Evolutionary conservation across 1,139 yeast species (phyloP).

Genomic region (Geotrichum siamense): DNA sequence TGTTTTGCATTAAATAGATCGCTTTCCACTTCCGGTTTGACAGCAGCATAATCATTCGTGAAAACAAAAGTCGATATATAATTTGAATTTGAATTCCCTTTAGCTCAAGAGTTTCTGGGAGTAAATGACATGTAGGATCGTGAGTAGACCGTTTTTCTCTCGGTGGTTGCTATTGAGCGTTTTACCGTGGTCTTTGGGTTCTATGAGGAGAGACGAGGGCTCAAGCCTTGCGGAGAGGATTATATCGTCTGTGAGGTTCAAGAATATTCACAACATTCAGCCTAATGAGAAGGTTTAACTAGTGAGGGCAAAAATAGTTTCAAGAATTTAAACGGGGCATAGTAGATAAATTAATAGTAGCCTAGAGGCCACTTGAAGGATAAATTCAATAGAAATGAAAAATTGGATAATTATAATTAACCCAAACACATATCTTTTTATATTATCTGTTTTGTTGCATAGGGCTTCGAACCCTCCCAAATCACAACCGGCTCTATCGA

Average conservation of each 20-base stretch:
- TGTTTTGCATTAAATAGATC: constrained; percentile 51
- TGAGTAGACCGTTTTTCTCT: constrained; percentile 45
- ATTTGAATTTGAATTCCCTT: constrained; percentile 48
- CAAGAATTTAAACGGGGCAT: too few species aligned
- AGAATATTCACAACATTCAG: constrained; percentile 5
- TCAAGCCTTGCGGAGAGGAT: constrained; percentile 58
- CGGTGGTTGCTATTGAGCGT: constrained; percentile 53
- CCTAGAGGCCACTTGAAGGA: too few species aligned
- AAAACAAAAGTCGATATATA: constrained; percentile 55
- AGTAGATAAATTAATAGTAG: too few species aligned
- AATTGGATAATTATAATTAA: too few species aligned
- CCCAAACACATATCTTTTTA: too few species aligned
- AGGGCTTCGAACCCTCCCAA: too few species aligned
- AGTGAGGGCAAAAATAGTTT: too few species aligned
- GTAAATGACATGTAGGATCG: constrained; percentile 63
- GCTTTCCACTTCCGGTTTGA: constrained; percentile 35
- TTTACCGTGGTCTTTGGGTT: constrained; percentile 77
- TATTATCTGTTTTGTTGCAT: too few species aligned
- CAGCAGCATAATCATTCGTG: constrained; percentile 67
- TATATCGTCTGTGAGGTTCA: constrained; percentile 54
- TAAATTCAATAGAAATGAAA: too few species aligned
- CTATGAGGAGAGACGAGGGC: constrained; percentile 72
- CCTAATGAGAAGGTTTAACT: too few species aligned
- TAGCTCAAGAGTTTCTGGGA: constrained; percentile 64
- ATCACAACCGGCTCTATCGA: too few species aligned